A percentile compares a stretch with the other conserved stretches of the same genome.
These are phyloP conservation scores for Sungouiozyma intestinalis DNA, from an alignment of 805 yeast genomes.

Conservation along the genomic window DNA sequence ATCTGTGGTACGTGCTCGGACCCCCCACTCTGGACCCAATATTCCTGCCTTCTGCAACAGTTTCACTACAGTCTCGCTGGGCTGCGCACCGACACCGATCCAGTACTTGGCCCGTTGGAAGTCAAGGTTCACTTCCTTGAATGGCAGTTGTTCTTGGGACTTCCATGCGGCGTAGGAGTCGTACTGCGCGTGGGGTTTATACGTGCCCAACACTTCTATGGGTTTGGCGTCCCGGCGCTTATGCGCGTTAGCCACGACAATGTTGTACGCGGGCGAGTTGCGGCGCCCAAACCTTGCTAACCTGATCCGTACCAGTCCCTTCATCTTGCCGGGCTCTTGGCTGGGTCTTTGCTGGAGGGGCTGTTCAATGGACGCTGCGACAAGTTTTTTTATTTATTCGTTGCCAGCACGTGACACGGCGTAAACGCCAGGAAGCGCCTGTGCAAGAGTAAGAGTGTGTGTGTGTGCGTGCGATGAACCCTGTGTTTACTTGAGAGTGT, in stretches of 20 bases:
- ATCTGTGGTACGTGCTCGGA: constrained; percentile 2
- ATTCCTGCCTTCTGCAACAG: constrained; percentile 72
- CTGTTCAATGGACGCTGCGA: too few species aligned
- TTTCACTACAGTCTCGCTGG: constrained; percentile 69
- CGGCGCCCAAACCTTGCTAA: constrained; percentile 88
- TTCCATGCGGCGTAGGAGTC: constrained; percentile 38
- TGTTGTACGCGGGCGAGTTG: constrained; percentile 80
- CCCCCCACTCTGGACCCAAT: constrained; percentile 21
- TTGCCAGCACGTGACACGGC: too few species aligned
- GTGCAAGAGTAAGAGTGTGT: too few species aligned
- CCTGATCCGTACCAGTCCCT: constrained; percentile 76
- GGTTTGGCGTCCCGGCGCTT: constrained; percentile 84
- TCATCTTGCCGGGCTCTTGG: too few species aligned
- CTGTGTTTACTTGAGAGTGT: too few species aligned
- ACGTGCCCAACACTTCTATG: constrained; percentile 90
- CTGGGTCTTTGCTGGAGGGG: not conserved
- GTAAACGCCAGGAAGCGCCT: too few species aligned
- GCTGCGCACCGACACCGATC: constrained; percentile 96
- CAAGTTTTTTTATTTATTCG: too few species aligned
- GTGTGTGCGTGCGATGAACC: too few species aligned
- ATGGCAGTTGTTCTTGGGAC: constrained; percentile 46
- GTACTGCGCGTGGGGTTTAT: constrained; percentile 76
- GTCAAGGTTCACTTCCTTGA: constrained; percentile 74
- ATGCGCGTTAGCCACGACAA: constrained; percentile 69
- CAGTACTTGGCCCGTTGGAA: constrained; percentile 88